These are phyloP conservation scores for Pistacia integerrima DNA, from an alignment of 345 rosid genomes.

Conservation along the genomic window DNA sequence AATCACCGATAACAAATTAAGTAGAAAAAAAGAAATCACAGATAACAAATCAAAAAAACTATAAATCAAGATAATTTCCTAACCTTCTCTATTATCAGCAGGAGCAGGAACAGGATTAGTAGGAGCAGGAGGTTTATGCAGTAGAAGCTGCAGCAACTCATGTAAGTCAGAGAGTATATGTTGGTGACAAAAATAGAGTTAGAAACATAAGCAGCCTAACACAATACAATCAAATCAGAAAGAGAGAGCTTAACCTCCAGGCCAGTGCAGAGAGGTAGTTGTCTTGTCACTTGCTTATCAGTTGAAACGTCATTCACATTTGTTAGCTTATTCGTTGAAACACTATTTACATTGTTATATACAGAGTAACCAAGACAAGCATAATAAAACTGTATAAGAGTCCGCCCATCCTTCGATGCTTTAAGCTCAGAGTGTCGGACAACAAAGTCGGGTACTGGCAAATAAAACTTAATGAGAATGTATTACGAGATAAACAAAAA, in stretches of 20 bases:
- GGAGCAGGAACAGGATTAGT: neutral
- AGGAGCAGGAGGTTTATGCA: constrained; percentile 1
- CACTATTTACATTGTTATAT: constrained; percentile 36
- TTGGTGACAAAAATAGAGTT: neutral
- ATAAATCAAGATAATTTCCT: neutral
- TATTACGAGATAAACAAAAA: neutral
- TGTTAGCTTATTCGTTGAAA: constrained; percentile 31
- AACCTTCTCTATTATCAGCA: constrained; percentile 5
- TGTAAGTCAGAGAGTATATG: neutral
- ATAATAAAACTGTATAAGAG: constrained; percentile 52
- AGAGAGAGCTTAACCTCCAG: constrained; percentile 48
- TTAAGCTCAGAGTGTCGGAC: constrained; percentile 50
- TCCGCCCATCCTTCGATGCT: constrained; percentile 45
- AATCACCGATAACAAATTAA: neutral
- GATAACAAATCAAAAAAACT: neutral
- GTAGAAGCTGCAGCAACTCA: constrained; percentile 5
- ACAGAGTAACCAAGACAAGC: constrained; percentile 70
- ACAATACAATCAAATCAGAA: neutral
- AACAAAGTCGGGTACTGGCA: constrained; percentile 45
- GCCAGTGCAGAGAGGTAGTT: constrained; percentile 64
- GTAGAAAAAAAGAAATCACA: neutral
- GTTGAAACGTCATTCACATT: constrained; percentile 39
- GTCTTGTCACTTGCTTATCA: constrained; percentile 37
- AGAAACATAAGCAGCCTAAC: neutral
- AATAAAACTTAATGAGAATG: constrained; percentile 4